phyloP scores from a whole-genome alignment of 31 red algal species.

The Endocladia muricata region DNA sequence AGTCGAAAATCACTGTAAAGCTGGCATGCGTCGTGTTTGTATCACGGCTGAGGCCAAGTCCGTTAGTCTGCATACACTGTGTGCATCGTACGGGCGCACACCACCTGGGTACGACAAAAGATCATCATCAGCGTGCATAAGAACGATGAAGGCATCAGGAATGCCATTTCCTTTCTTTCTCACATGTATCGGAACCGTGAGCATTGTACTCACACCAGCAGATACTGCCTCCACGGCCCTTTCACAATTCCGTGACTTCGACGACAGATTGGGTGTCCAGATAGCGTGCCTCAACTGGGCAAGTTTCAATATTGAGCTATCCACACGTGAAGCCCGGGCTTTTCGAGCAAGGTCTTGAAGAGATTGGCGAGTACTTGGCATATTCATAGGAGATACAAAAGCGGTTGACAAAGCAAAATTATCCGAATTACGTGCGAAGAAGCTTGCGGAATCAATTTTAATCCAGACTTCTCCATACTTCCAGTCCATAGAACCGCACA shows the following conservation, averaged over 20 bases:
- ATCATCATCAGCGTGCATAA: conserved; percentile 53
- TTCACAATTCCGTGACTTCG: not conserved
- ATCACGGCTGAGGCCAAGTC: not conserved
- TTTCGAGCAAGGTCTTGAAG: conserved; percentile 17
- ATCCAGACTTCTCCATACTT: conserved; percentile 49
- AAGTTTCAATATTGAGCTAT: conserved; percentile 5
- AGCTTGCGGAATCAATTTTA: not conserved
- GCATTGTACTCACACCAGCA: conserved; percentile 14
- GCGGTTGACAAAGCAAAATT: conserved; percentile 5
- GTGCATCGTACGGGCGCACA: not conserved
- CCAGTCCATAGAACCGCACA: conserved; percentile 31
- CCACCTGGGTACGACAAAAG: not conserved
- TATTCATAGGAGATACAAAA: conserved; percentile 30
- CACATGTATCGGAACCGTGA: conserved; percentile 15
- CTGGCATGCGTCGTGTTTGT: not conserved
- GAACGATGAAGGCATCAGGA: conserved; percentile 32
- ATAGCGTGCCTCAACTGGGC: conserved; percentile 12
- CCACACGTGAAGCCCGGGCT: not conserved
- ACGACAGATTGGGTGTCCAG: conserved; percentile 34
- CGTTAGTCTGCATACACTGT: conserved; percentile 4
- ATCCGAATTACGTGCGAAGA: not conserved
- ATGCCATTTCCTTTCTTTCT: not conserved
- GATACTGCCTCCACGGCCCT: conserved; percentile 5
- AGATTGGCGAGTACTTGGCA: conserved; percentile 12
- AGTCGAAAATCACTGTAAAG: too few relatives aligned